phyloP scores from a whole-genome alignment of 2,329 filamentous ascomycete species.

The Phialophora macrospora region DNA sequence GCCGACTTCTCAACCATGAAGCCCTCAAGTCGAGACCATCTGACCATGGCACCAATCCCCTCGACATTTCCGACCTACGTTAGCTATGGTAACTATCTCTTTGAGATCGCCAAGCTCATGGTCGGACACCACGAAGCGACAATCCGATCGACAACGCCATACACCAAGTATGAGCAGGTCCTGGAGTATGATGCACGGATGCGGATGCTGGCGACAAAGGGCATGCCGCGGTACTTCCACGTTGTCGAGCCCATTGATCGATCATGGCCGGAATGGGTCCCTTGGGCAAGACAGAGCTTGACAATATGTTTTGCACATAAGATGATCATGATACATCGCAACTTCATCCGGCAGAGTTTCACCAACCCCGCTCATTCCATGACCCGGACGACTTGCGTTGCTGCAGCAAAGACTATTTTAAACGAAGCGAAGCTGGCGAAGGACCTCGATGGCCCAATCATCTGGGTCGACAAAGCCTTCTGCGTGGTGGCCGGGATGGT shows the following conservation, averaged over 20 bases:
- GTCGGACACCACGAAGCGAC: slow-evolving; percentile 47
- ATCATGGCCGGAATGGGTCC: slow-evolving; percentile 49
- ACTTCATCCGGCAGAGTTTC: slow-evolving; percentile 50
- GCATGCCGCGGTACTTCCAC: slow-evolving; percentile 46
- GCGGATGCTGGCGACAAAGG: slow-evolving; percentile 43
- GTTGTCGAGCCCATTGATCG: slow-evolving; percentile 44
- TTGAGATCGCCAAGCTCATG: slow-evolving; percentile 48
- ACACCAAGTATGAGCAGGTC: slow-evolving; percentile 49
- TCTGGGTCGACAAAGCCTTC: slow-evolving; percentile 52
- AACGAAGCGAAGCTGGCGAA: slow-evolving; percentile 46
- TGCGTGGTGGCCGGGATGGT: slow-evolving; percentile 47
- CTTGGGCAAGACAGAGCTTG: slow-evolving; percentile 44
- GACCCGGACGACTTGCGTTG: slow-evolving; percentile 50
- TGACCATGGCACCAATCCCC: slow-evolving; percentile 39
- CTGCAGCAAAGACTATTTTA: slow-evolving; percentile 49
- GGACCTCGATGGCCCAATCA: slow-evolving; percentile 46
- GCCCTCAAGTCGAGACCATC: slow-evolving; percentile 47
- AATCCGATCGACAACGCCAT: slow-evolving; percentile 43
- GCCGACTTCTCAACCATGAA: slow-evolving; percentile 45
- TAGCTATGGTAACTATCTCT: slow-evolving; percentile 47
- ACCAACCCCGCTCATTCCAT: slow-evolving; percentile 49
- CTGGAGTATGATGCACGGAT: slow-evolving; percentile 49
- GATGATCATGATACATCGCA: slow-evolving; percentile 52
- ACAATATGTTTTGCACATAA: slow-evolving; percentile 49
- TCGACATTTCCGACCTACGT: slow-evolving; percentile 42